Evolutionary conservation across 805 yeast species (phyloP).

Genomic region (Metschnikowia bowlesiae): DNA sequence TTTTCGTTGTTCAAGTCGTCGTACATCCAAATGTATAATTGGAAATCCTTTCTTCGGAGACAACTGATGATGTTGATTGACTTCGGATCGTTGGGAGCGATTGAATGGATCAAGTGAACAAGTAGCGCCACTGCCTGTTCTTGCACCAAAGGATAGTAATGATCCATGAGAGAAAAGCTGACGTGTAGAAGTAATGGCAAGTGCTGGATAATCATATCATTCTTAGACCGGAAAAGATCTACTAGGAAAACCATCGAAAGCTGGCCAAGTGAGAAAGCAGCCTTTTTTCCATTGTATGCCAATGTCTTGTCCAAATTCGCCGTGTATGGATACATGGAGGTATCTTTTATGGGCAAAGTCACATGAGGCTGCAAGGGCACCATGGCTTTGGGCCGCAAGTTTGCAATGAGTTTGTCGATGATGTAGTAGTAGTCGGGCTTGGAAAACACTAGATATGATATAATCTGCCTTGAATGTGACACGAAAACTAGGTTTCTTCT

Average conservation of each 20-base stretch:
- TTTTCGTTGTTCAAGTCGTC: constrained; percentile 77
- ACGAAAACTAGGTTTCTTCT: constrained; percentile 71
- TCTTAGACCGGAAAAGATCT: constrained; percentile 67
- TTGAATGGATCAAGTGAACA: constrained; percentile 64
- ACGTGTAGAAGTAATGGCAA: constrained; percentile 76
- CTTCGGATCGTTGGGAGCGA: constrained; percentile 51
- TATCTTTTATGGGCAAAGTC: constrained; percentile 25
- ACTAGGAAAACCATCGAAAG: constrained; percentile 80
- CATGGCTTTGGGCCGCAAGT: constrained; percentile 82
- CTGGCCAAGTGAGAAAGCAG: constrained; percentile 84
- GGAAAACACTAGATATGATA: constrained; percentile 65
- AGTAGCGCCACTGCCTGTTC: constrained; percentile 78
- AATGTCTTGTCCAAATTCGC: constrained; percentile 66
- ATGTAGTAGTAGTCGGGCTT: constrained; percentile 43
- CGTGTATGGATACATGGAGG: constrained; percentile 54
- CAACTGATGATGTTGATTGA: constrained; percentile 54
- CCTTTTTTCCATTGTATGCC: constrained; percentile 52
- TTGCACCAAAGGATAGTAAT: constrained; percentile 76
- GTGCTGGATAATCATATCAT: constrained; percentile 54
- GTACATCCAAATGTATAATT: constrained; percentile 66
- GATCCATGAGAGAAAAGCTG: constrained; percentile 78
- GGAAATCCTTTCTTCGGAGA: constrained; percentile 49
- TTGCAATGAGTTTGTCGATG: constrained; percentile 60
- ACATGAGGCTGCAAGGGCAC: constrained; percentile 56
- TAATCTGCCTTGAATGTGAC: constrained; percentile 72